A percentile compares a stretch with the other conserved stretches of the same genome.
Conservation (phyloP, 805 yeast species). For the Torulaspora indica region DNA sequence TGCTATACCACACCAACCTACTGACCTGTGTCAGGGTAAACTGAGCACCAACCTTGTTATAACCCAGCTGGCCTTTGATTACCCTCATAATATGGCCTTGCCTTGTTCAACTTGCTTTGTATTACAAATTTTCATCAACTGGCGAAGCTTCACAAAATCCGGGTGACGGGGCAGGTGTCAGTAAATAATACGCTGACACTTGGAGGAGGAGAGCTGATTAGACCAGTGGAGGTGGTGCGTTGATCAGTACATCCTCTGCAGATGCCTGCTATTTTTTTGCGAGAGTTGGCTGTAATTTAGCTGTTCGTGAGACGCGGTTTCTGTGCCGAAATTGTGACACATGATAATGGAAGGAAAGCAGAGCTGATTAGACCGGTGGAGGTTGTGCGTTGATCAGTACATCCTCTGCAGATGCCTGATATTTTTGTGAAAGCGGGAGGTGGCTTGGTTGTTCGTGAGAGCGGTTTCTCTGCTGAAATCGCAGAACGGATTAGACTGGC, state of each 20-base stretch:
- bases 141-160: slow-evolving; percentile 10
- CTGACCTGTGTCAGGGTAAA: slow-evolving; percentile 20
- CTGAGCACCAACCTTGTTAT: slow-evolving; percentile 7
- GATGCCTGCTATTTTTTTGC: slow-evolving; percentile 27
- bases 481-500: slow-evolving; percentile 19
- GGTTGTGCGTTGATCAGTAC: slow-evolving; percentile 36
- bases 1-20: not conserved
- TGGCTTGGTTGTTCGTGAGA: slow-evolving; percentile 23
- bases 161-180: slow-evolving; percentile 10
- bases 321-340: not conserved
- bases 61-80: slow-evolving; percentile 6
- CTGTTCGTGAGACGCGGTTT: slow-evolving; percentile 15
- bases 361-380: slow-evolving; percentile 29
- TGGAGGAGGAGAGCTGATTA: too few species aligned
- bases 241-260: slow-evolving; percentile 31
- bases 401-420: slow-evolving; percentile 30
- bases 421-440: slow-evolving; percentile 23
- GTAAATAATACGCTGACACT: too few species aligned
- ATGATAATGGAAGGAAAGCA: too few species aligned
- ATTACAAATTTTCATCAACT: slow-evolving; percentile 1
- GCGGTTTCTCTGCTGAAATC: too few species aligned
- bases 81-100: slow-evolving; percentile 11
- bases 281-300: slow-evolving; percentile 23
- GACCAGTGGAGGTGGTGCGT: slow-evolving; percentile 35
- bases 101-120: slow-evolving; percentile 3